These are phyloP conservation scores for Trichoderma koningiopsis DNA, from an alignment of 2,329 filamentous ascomycete species.

Conservation along the genomic window DNA sequence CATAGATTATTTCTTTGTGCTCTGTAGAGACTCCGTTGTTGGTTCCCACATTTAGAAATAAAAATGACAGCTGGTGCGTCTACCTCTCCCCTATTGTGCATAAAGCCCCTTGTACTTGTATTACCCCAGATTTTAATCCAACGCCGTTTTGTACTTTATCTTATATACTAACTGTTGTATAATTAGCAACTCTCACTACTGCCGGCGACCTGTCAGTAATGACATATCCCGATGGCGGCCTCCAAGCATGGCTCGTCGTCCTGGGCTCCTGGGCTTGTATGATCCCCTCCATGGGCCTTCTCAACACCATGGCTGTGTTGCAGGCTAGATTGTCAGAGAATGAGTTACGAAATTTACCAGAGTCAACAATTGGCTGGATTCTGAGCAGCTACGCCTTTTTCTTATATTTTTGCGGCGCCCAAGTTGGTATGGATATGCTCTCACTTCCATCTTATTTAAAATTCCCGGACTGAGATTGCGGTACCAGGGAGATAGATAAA, in stretches of 20 bases:
- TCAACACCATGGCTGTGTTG: slow-evolving; percentile 68
- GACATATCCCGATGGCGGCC: slow-evolving; percentile 68
- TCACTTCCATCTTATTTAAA: neutral
- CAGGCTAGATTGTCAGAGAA: slow-evolving; percentile 67
- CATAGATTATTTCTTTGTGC: neutral
- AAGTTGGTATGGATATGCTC: slow-evolving; percentile 53
- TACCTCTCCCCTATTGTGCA: neutral
- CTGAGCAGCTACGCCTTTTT: slow-evolving; percentile 72
- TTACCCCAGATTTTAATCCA: neutral
- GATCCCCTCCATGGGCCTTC: slow-evolving; percentile 64
- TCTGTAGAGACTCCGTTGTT: neutral
- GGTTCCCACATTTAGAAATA: neutral
- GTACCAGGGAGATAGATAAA: neutral
- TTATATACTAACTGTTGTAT: neutral
- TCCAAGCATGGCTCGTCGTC: slow-evolving; percentile 70
- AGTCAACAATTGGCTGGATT: slow-evolving; percentile 70
- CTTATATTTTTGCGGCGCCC: slow-evolving; percentile 70
- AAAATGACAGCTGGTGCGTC: slow-evolving; percentile 20
- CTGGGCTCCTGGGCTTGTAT: slow-evolving; percentile 69
- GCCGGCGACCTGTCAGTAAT: slow-evolving; percentile 14
- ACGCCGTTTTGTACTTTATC: neutral
- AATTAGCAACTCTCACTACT: neutral
- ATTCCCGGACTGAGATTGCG: neutral
- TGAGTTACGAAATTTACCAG: slow-evolving; percentile 60
- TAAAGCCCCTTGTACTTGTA: neutral